A percentile compares a stretch with the other conserved stretches of the same genome.
phyloP scores from a whole-genome alignment of 2,329 filamentous ascomycete genomes.

The Verruconis gallopava region DNA sequence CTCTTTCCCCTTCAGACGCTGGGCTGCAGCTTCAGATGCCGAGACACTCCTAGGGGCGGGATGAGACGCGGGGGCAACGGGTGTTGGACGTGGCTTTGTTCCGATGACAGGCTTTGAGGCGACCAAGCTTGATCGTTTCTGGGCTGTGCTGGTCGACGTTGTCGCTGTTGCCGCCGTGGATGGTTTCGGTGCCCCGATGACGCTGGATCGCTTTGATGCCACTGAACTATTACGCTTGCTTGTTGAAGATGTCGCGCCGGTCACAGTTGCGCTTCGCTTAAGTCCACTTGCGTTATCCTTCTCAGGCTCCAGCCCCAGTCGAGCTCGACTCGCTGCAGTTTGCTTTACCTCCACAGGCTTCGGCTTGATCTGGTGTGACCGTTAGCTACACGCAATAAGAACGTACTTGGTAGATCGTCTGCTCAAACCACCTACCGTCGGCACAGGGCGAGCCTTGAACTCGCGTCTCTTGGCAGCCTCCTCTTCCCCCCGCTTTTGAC shows the following conservation, averaged over 20 bases:
- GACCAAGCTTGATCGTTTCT: slow-evolving; percentile 2
- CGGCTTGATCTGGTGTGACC: slow-evolving; percentile 16
- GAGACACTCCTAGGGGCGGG: slow-evolving; percentile 9
- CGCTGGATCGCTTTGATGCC: slow-evolving; percentile 2
- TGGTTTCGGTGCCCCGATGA: background rate
- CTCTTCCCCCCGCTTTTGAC: slow-evolving; percentile 31
- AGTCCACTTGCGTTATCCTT: background rate
- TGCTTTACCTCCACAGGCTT: slow-evolving; percentile 27
- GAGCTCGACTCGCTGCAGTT: slow-evolving; percentile 33
- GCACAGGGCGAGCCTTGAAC: slow-evolving; percentile 37
- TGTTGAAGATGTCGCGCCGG: slow-evolving; percentile 1
- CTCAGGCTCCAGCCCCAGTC: slow-evolving; percentile 22
- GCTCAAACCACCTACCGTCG: slow-evolving; percentile 19
- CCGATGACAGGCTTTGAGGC: background rate
- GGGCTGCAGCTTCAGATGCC: slow-evolving; percentile 20
- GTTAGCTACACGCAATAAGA: too few relatives aligned
- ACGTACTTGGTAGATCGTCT: too few relatives aligned
- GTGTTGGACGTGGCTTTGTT: background rate
- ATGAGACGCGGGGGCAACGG: background rate
- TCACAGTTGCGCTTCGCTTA: slow-evolving; percentile 6
- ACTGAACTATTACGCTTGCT: background rate
- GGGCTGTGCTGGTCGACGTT: background rate
- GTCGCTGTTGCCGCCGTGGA: background rate
- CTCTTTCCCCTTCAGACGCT: slow-evolving; percentile 29
- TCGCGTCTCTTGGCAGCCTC: slow-evolving; percentile 20